Evolutionary conservation across 441 rosid genomes (phyloP).

Genomic region (Gossypium schwendimanii): DNA sequence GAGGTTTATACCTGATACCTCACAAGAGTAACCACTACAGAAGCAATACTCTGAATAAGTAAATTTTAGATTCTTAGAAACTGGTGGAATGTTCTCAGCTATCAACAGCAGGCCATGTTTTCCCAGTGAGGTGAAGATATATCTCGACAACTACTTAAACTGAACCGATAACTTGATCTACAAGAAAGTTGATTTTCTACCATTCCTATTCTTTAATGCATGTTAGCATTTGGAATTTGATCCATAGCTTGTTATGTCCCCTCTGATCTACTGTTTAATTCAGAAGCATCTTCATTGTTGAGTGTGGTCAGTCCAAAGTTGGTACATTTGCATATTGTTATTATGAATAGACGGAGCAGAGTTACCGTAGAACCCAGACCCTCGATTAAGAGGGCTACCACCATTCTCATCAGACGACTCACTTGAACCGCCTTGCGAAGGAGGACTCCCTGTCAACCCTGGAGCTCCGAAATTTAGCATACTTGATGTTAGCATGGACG

Average conservation of each 20-base stretch:
- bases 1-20: constrained; percentile 1
- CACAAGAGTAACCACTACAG: not conserved
- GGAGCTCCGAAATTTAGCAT: constrained; percentile 57
- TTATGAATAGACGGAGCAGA: constrained; percentile 49
- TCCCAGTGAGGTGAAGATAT: constrained; percentile 6
- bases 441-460: constrained; percentile 44
- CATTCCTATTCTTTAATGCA: constrained; percentile 17
- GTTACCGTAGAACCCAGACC: constrained; percentile 40
- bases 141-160: constrained; percentile 15
- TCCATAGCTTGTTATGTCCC: constrained; percentile 20
- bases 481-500: constrained; percentile 40
- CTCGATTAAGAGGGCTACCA: constrained; percentile 43
- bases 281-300: constrained; percentile 38
- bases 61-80: not conserved
- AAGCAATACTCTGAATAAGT: not conserved
- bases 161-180: constrained; percentile 3
- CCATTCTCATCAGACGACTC: constrained; percentile 79
- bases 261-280: constrained; percentile 13
- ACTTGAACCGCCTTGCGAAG: constrained; percentile 64
- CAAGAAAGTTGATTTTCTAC: constrained; percentile 16
- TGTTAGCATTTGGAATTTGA: constrained; percentile 26
- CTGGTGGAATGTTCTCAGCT: too few species aligned
- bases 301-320: constrained; percentile 60
- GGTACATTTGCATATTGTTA: constrained; percentile 59
- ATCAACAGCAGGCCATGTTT: not conserved